Conservation (phyloP, 345 rosid species). For the Combretum micranthum region DNA sequence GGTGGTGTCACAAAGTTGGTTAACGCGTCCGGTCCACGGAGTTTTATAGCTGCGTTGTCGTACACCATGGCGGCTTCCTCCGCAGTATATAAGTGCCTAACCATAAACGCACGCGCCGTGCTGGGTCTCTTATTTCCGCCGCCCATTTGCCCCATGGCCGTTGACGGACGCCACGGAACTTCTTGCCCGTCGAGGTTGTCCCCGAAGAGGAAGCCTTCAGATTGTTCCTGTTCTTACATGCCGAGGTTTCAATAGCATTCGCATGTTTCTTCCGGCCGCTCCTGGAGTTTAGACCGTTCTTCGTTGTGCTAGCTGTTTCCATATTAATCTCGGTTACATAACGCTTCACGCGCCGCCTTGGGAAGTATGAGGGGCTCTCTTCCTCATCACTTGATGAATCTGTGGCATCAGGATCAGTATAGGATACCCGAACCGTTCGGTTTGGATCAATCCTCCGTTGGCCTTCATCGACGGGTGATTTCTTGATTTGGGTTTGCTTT, state of each 20-base stretch:
- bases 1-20: constrained; percentile 65
- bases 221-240: constrained; percentile 3
- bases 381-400: constrained; percentile 94
- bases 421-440: constrained; percentile 41
- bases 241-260: not conserved
- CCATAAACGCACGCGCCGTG: constrained; percentile 74
- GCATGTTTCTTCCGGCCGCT: constrained; percentile 26
- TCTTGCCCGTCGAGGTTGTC: constrained; percentile 20
- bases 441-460: constrained; percentile 4
- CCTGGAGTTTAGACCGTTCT: not conserved
- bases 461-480: not conserved
- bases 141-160: constrained; percentile 99
- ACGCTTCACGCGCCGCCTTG: constrained; percentile 50
- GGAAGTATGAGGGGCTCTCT: constrained; percentile 14
- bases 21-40: constrained; percentile 81
- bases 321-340: constrained; percentile 62
- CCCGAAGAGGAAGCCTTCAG: not conserved
- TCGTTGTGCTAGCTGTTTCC: constrained; percentile 26
- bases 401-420: constrained; percentile 71
- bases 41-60: constrained; percentile 82
- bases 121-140: constrained; percentile 98
- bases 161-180: constrained; percentile 86
- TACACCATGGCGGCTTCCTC: constrained; percentile 96
- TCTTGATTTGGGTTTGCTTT: constrained; percentile 27
- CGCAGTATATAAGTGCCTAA: constrained; percentile 83